Evolutionary conservation across 1,284 basidiomycete genomes (phyloP).

Genomic region (Leccinum pseudoinsigne): DNA sequence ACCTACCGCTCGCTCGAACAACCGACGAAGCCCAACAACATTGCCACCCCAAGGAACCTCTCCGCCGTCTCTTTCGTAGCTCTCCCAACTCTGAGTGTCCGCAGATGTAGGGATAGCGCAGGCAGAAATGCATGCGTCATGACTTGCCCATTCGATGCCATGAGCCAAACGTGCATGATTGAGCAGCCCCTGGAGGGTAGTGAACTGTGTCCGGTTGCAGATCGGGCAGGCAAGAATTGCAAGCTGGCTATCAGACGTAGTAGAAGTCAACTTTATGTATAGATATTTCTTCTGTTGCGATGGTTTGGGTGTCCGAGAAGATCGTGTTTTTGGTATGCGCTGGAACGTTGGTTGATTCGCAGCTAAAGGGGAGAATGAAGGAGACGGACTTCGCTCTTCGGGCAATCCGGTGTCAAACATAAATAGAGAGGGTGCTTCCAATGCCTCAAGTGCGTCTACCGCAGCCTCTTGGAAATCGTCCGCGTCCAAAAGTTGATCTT

Average conservation of each 20-base stretch:
- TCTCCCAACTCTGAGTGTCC: conserved; percentile 44
- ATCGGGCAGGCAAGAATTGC: conserved; percentile 57
- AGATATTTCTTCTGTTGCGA: conserved; percentile 44
- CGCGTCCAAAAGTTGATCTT: conserved; percentile 17
- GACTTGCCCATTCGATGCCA: conserved; percentile 66
- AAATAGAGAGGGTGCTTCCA: conserved; percentile 53
- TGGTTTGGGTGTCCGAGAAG: conserved; percentile 34
- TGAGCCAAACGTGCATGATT: conserved; percentile 75
- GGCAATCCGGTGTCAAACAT: conserved; percentile 41
- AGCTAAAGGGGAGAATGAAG: conserved; percentile 20
- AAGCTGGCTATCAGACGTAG: conserved; percentile 36
- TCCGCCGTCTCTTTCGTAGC: conserved; percentile 54
- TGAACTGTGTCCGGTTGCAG: conserved; percentile 64
- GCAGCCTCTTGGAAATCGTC: conserved; percentile 51
- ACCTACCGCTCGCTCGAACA: conserved; percentile 73
- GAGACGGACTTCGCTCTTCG: conserved; percentile 34
- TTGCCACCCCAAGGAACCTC: conserved; percentile 46
- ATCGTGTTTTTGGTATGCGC: conserved; percentile 37
- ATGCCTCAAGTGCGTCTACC: conserved; percentile 51
- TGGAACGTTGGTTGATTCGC: conserved; percentile 17
- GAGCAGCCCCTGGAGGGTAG: conserved; percentile 71
- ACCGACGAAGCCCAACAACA: conserved; percentile 51
- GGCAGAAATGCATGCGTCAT: conserved; percentile 70
- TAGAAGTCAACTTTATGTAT: conserved; percentile 41
- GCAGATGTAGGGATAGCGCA: conserved; percentile 52